Evolutionary conservation across 495 filamentous ascomycete genomes (phyloP).

Genomic region (Delitschia confertaspora): DNA sequence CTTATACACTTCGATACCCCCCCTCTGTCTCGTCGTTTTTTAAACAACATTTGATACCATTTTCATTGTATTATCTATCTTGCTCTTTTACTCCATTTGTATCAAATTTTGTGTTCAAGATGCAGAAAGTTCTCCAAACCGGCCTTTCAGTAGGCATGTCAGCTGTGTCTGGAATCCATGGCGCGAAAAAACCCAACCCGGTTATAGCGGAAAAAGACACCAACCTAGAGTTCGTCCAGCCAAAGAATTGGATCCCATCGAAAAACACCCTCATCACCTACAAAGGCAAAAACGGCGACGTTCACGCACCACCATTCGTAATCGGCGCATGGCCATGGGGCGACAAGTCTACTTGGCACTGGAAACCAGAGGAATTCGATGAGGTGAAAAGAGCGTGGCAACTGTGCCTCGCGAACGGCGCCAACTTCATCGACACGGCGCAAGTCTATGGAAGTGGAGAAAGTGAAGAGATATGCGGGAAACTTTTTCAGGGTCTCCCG

Average conservation of each 20-base stretch:
- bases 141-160: too few relatives aligned
- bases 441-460: constrained; percentile 38
- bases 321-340: constrained; percentile 41
- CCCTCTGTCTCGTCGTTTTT: too few relatives aligned
- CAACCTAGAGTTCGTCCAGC: too few relatives aligned
- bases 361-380: constrained; percentile 31
- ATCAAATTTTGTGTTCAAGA: too few relatives aligned
- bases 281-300: constrained; percentile 21
- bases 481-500: constrained; percentile 32
- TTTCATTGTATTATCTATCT: too few relatives aligned
- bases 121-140: too few relatives aligned
- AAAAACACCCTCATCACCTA: constrained; percentile 8
- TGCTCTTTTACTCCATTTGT: too few relatives aligned
- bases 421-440: constrained; percentile 39
- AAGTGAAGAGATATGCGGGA: constrained; percentile 36
- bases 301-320: constrained; percentile 32
- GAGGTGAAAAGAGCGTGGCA: constrained; percentile 35
- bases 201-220: too few relatives aligned
- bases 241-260: constrained; percentile 16
- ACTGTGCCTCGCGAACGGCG: constrained; percentile 26
- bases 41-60: too few relatives aligned
- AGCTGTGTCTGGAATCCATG: too few relatives aligned
- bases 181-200: too few relatives aligned
- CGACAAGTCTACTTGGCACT: constrained; percentile 38
- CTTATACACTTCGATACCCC: too few relatives aligned